These are phyloP conservation scores for Trametes coccinea DNA, from an alignment of 768 basidiomycete species.

Conservation along the genomic window DNA sequence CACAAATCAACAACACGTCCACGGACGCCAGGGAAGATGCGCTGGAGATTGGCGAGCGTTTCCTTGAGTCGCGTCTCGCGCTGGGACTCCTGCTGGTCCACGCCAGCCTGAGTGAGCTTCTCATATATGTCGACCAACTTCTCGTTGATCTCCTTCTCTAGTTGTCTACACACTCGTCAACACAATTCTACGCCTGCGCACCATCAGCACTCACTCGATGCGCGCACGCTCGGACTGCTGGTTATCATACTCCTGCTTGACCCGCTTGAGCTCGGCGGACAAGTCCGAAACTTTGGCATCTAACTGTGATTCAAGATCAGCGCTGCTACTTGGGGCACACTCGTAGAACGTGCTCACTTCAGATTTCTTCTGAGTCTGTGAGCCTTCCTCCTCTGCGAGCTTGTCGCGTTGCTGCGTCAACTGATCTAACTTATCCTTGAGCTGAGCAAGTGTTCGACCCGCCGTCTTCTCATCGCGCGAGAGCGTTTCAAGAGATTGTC, in stretches of 20 bases:
- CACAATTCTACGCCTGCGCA: too few species aligned
- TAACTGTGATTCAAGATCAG: conserved; percentile 40
- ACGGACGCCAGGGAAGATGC: conserved; percentile 91
- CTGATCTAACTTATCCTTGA: conserved; percentile 69
- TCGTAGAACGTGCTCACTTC: conserved; percentile 46
- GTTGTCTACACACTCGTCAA: conserved; percentile 55
- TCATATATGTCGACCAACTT: conserved; percentile 81
- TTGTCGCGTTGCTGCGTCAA: conserved; percentile 58
- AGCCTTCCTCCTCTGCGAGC: conserved; percentile 52
- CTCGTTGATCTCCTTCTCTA: conserved; percentile 90
- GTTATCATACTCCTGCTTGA: conserved; percentile 80
- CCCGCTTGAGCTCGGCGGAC: conserved; percentile 59
- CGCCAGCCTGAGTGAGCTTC: conserved; percentile 86
- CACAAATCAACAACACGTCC: conserved; percentile 93
- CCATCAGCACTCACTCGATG: conserved; percentile 57
- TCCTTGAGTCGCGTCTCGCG: conserved; percentile 84
- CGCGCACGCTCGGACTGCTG: conserved; percentile 80
- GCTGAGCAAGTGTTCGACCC: conserved; percentile 59
- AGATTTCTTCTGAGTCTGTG: conserved; percentile 50
- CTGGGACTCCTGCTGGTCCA: conserved; percentile 85
- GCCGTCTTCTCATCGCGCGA: conserved; percentile 81
- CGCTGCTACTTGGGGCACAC: neutral
- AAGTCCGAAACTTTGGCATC: conserved; percentile 59
- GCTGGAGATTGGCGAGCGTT: conserved; percentile 76
- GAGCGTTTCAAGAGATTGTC: conserved; percentile 80